Evolutionary conservation across 768 basidiomycete genomes (phyloP), one percentile per base, ranked within the genome.

Genomic region (Mycena rebaudengoi): DNA sequence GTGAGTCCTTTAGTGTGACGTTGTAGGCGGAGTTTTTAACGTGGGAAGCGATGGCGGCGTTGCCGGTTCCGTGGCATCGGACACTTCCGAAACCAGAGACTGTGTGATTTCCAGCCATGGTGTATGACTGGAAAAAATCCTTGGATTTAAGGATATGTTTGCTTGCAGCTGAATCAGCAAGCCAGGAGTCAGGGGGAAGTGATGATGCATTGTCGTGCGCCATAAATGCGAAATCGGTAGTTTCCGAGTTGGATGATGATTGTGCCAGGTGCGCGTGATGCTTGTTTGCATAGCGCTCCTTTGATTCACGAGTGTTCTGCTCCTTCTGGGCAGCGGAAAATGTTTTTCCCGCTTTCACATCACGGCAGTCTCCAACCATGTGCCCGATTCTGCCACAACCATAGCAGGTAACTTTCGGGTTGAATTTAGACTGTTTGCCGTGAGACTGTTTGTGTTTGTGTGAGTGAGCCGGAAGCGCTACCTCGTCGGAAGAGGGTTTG

Each of bases 321-420:
- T 52, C 43, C 53, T 62, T 62, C 44, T 65, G 25, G 12, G 56
- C 57, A 18, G 23, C 13, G 1, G 63, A 46, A 20, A 39, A 64
- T 8, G 54, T 59, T 45, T 59, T 58, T 8, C 63, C 63, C 20
- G 49, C 16, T 13, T 64, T 58, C 0, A 30, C 35, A 21, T 64
- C 62, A 20, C 43, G 62, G 54, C 62, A 64, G 20, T 64, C 62
- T 4, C 20, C 23, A 25, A 52, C 26, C 18, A 59, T 51, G 57
- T 64, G 63, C 26, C 63, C 63, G 16, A 57, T 51, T 6, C 63
- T 30, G 55, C 63, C 63, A 33, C 56, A 64, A 23, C 56, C 56
- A 30, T 44, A 64, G 44, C 63, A 64, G 46, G 49, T 57, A 12
- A 46, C 40, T 6, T 64, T 39, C n/a, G 50, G 16, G 56, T 58